Evolutionary conservation across 108 stramenopile species (phyloP).

Genomic region (Aurantiochytrium sp.): DNA sequence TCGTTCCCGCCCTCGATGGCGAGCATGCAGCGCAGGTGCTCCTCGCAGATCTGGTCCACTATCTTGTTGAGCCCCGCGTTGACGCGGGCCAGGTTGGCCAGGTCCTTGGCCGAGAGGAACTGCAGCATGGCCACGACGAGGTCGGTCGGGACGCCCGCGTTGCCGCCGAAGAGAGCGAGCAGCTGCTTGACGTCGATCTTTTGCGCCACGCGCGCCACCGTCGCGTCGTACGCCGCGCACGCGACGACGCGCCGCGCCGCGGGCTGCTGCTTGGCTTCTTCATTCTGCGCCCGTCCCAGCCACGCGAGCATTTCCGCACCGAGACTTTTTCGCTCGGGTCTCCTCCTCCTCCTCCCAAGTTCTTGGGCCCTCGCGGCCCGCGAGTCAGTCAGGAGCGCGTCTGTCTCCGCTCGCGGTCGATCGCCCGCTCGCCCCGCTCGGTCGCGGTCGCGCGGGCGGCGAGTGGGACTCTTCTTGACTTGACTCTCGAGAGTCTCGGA

Average conservation of each 20-base stretch:
- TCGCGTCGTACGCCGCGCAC: not conserved
- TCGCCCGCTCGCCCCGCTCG: no score
- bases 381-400: no score
- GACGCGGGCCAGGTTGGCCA: not conserved
- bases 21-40: not conserved
- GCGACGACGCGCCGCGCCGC: not conserved
- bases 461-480: no score
- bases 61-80: not conserved
- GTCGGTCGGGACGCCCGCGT: not conserved
- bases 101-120: not conserved
- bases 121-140: not conserved
- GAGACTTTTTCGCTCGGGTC: no score
- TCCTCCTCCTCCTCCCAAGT: no score
- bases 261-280: not conserved
- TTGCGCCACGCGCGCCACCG: not conserved
- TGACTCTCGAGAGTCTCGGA: no score
- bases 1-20: not conserved
- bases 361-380: no score
- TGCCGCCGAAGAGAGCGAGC: not conserved
- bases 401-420: no score
- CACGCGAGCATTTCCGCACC: not conserved
- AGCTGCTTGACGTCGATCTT: not conserved
- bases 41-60: not conserved
- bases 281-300: not conserved
- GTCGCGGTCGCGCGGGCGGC: no score